phyloP scores from a whole-genome alignment of 495 filamentous ascomycete species.

The Lophium mytilinum region DNA sequence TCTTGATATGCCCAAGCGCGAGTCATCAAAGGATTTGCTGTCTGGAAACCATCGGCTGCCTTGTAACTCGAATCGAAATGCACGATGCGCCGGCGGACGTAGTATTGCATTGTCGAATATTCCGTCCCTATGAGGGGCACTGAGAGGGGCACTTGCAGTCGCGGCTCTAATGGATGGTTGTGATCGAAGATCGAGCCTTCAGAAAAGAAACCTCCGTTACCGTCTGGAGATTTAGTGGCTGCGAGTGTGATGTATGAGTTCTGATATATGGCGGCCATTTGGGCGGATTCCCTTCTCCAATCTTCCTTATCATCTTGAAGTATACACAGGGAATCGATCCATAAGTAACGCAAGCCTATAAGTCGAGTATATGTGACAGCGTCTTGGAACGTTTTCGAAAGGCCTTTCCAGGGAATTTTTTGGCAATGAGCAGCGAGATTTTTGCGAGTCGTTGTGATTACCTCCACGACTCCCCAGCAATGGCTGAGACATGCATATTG shows the following conservation, averaged over 20 bases:
- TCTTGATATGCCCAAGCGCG: slow-evolving; percentile 19
- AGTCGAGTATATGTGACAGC: slow-evolving; percentile 4
- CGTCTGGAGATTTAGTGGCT: too few relatives aligned
- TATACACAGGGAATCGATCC: slow-evolving; percentile 33
- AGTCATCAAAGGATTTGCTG: neutral
- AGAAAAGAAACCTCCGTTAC: too few relatives aligned
- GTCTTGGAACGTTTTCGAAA: slow-evolving; percentile 6
- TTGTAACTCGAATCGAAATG: neutral
- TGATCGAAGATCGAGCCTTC: too few relatives aligned
- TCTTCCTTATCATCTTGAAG: slow-evolving; percentile 23
- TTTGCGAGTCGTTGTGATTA: neutral
- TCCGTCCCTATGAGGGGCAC: neutral
- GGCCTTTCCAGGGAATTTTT: neutral
- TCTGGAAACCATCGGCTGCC: neutral
- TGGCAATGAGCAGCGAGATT: neutral
- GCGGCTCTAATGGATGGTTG: too few relatives aligned
- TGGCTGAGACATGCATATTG: neutral
- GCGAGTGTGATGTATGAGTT: too few relatives aligned
- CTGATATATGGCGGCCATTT: slow-evolving; percentile 23
- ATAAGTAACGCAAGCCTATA: slow-evolving; percentile 26
- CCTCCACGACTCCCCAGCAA: neutral
- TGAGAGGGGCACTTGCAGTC: neutral
- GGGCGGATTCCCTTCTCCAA: slow-evolving; percentile 12
- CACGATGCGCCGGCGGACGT: neutral
- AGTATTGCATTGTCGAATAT: neutral